Conservation (phyloP, 2,329 filamentous ascomycete species). For the Juglanconis sp. region DNA sequence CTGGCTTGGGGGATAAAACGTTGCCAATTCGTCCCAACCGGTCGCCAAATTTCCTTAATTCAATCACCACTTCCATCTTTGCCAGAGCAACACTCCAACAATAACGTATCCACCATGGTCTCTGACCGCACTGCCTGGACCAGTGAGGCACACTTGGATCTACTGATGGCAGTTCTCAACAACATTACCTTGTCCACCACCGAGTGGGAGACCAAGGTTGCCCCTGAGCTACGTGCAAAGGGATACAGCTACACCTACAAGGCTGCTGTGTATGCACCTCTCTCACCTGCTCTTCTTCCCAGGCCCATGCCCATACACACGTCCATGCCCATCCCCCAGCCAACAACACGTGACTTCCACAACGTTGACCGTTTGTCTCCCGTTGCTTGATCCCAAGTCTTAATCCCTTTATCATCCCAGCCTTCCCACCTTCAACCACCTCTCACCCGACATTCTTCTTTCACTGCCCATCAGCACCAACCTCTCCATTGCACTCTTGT, state of each 20-base stretch:
- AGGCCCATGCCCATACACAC: background rate
- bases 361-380: too few species aligned
- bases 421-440: background rate
- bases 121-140: slow-evolving; percentile 8
- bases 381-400: too few species aligned
- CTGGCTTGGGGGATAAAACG: too few species aligned
- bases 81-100: background rate
- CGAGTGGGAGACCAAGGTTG: slow-evolving; percentile 24
- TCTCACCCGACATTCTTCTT: background rate
- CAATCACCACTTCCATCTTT: background rate
- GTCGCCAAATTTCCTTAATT: background rate
- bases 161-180: slow-evolving; percentile 36
- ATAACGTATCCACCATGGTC: slow-evolving; percentile 25
- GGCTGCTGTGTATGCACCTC: slow-evolving; percentile 37
- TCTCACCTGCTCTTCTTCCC: background rate
- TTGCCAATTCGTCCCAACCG: background rate
- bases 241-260: slow-evolving; percentile 39
- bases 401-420: too few species aligned
- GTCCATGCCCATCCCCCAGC: background rate
- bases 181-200: slow-evolving; percentile 17
- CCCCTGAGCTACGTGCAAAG: slow-evolving; percentile 21
- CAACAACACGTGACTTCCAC: background rate
- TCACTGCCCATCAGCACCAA: background rate
- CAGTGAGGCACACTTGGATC: slow-evolving; percentile 21
- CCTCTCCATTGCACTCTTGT: background rate